Evolutionary conservation across 2,329 filamentous ascomycete species (phyloP).

Genomic region (Lasiodiplodia hormozganensis): DNA sequence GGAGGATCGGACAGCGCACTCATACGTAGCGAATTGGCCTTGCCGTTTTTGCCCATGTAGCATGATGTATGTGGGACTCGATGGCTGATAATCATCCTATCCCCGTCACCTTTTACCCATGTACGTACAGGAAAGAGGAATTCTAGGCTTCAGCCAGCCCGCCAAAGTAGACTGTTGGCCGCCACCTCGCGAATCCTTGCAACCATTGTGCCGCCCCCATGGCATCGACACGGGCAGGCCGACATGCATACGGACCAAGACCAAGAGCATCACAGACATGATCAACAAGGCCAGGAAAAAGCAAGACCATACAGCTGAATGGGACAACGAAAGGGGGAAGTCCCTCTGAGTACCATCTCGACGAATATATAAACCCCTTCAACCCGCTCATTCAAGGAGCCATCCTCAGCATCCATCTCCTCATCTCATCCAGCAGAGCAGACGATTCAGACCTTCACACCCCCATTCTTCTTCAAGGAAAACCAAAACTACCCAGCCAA

Average conservation of each 20-base stretch:
- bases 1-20: background rate
- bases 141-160: background rate
- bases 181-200: background rate
- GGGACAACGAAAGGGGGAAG: background rate
- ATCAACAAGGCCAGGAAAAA: background rate
- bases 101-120: background rate
- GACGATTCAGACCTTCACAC: slow-evolving; percentile 2
- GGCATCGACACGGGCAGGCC: background rate
- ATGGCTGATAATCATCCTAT: slow-evolving; percentile 3
- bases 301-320: background rate
- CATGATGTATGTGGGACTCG: background rate
- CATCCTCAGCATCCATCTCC: slow-evolving; percentile 31
- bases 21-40: background rate
- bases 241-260: background rate
- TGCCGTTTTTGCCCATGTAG: background rate
- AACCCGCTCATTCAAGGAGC: background rate
- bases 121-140: background rate
- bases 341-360: background rate
- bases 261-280: background rate
- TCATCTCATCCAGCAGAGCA: background rate
- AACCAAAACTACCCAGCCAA: slow-evolving; percentile 27
- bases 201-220: background rate
- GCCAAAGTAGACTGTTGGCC: background rate
- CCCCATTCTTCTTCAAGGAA: background rate
- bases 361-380: slow-evolving; percentile 27